A percentile compares a stretch with the other conserved stretches of the same genome.
phyloP scores from a whole-genome alignment of 2,329 filamentous ascomycete species.

The Colletotrichum coccodes region DNA sequence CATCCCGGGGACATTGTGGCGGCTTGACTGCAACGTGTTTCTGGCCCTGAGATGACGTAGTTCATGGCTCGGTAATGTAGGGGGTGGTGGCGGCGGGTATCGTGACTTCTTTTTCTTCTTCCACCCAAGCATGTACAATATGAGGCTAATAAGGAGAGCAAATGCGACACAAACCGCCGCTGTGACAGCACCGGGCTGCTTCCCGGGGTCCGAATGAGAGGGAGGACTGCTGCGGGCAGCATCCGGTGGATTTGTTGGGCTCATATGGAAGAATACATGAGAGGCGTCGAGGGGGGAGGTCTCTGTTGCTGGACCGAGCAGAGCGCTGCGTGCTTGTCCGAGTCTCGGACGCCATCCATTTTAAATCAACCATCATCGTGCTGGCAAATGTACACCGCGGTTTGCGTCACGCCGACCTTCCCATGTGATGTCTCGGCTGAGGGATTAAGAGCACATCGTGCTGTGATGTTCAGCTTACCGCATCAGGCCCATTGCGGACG shows the following conservation, averaged over 20 bases:
- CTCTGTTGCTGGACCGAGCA: background rate
- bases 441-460: constrained; percentile 9
- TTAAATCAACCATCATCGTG: background rate
- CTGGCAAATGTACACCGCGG: no score
- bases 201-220: background rate
- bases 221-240: background rate
- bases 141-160: constrained; percentile 4
- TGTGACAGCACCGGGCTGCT: background rate
- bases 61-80: no score
- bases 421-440: constrained; percentile 11
- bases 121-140: constrained; percentile 10
- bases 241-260: background rate
- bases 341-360: background rate
- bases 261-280: constrained; percentile 4
- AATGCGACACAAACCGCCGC: constrained; percentile 16
- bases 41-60: background rate
- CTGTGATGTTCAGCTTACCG: constrained; percentile 3
- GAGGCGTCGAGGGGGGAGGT: background rate
- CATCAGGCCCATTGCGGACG: background rate
- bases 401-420: constrained; percentile 3
- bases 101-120: background rate
- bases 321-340: no score
- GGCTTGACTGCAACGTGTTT: no score
- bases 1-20: background rate
- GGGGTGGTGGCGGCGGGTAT: background rate